A percentile compares a stretch with the other conserved stretches of the same genome.
Evolutionary conservation across 2,329 filamentous ascomycete genomes (phyloP).

Genomic region (Claviceps africana): DNA sequence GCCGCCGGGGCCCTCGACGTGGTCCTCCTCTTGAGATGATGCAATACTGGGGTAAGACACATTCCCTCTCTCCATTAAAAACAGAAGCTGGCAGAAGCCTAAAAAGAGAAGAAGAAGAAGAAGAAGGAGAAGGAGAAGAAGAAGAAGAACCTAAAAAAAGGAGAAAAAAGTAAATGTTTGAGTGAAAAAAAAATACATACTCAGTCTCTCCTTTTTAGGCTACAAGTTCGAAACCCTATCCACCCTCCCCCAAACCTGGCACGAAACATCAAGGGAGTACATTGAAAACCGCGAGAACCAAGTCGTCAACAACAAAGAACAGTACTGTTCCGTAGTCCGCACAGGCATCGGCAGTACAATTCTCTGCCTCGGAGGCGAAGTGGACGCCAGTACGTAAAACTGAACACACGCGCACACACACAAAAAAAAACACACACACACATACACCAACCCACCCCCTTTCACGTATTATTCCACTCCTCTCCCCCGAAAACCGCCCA

Average conservation of each 20-base stretch:
- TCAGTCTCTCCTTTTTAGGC: constrained; percentile 32
- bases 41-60: constrained; percentile 68
- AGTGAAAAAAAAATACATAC: neutral
- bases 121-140: neutral
- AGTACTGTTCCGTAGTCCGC: constrained; percentile 89
- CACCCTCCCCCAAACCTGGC: constrained; percentile 63
- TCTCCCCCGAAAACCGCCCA: too few species aligned
- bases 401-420: neutral
- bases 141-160: neutral
- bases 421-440: neutral
- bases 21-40: constrained; percentile 59
- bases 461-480: neutral
- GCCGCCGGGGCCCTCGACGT: constrained; percentile 16
- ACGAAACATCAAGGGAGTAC: constrained; percentile 53
- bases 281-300: constrained; percentile 64
- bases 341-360: constrained; percentile 68
- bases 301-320: constrained; percentile 74
- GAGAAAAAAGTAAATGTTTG: too few species aligned
- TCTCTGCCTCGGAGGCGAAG: constrained; percentile 79
- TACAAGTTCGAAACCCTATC: constrained; percentile 93
- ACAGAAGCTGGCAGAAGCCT: neutral
- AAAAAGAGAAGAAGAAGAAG: neutral
- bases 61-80: neutral
- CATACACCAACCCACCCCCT: neutral
- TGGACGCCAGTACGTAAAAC: constrained; percentile 56